phyloP scores from a whole-genome alignment of 805 yeast species.

The Suhomyces canberraensis region DNA sequence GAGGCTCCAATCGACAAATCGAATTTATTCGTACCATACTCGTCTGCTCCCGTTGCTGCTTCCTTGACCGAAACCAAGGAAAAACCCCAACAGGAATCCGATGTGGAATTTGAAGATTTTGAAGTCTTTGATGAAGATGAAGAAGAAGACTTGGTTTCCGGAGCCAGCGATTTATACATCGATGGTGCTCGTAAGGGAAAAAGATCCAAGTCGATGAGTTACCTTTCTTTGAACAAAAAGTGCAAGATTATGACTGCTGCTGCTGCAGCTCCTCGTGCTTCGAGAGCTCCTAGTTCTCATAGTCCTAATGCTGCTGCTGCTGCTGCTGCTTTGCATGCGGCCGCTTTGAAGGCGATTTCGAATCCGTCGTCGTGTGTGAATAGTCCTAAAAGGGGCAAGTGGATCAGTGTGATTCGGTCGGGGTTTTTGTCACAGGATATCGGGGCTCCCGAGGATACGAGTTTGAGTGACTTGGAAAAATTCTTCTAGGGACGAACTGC shows the following conservation, averaged over 20 bases:
- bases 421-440: constrained; percentile 79
- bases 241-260: constrained; percentile 63
- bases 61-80: constrained; percentile 40
- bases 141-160: constrained; percentile 25
- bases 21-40: constrained; percentile 60
- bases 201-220: constrained; percentile 66
- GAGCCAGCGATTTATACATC: constrained; percentile 30
- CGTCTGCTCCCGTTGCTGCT: constrained; percentile 77
- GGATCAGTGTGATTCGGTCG: constrained; percentile 71
- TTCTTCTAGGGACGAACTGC: too few species aligned
- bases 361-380: constrained; percentile 17
- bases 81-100: constrained; percentile 26
- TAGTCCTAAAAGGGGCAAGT: constrained; percentile 44
- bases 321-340: constrained; percentile 70
- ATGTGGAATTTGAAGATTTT: constrained; percentile 47
- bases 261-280: constrained; percentile 78
- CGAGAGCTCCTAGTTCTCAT: constrained; percentile 56
- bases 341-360: constrained; percentile 53
- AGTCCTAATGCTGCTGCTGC: constrained; percentile 68
- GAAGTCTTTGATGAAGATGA: constrained; percentile 46
- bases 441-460: constrained; percentile 73
- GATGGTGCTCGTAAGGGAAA: constrained; percentile 47
- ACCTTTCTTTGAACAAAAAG: constrained; percentile 48
- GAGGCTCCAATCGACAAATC: constrained; percentile 40
- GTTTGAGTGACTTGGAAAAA: constrained; percentile 60